phyloP scores from a whole-genome alignment of 495 filamentous ascomycete genomes.

The Aspergillus homomorphus region DNA sequence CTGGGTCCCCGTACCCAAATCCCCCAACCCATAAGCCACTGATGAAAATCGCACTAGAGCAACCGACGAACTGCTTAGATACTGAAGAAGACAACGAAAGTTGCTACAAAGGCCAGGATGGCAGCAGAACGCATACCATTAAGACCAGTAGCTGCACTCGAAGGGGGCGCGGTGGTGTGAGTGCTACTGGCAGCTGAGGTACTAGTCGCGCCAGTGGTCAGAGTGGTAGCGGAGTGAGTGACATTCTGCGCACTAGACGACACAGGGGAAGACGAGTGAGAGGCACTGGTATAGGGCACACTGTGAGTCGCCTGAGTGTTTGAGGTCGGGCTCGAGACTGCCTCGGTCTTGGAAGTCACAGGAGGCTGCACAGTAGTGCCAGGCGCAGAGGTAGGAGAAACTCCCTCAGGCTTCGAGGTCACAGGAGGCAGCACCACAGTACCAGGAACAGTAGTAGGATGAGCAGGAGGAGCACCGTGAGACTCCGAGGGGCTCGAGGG shows the following conservation, averaged over 20 bases:
- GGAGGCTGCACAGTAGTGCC: constrained; percentile 2
- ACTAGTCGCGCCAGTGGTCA: constrained; percentile 4
- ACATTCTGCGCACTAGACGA: constrained; percentile 7
- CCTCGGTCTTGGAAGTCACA: neutral
- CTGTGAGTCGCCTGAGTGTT: constrained; percentile 5
- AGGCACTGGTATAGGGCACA: constrained; percentile 2
- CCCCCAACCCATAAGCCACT: neutral
- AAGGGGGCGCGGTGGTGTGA: constrained; percentile 8
- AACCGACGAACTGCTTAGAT: constrained; percentile 1
- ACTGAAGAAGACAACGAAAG: constrained; percentile 9
- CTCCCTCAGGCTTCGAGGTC: neutral
- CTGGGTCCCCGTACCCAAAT: neutral
- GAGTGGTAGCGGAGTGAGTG: constrained; percentile 4
- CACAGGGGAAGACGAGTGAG: constrained; percentile 5
- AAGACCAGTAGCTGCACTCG: constrained; percentile 8
- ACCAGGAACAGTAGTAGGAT: neutral
- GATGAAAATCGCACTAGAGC: neutral
- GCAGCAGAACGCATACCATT: constrained; percentile 1
- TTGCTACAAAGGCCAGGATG: constrained; percentile 8
- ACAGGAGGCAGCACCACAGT: neutral
- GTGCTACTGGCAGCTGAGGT: constrained; percentile 9
- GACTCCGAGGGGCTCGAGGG: neutral
- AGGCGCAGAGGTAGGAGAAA: neutral
- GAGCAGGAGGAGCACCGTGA: neutral
- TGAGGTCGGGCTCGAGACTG: constrained; percentile 3